Percentiles rank a stretch among this genome's conserved stretches.
Conservation (phyloP, 1,284 basidiomycete species). For the Pascua sp. region DNA sequence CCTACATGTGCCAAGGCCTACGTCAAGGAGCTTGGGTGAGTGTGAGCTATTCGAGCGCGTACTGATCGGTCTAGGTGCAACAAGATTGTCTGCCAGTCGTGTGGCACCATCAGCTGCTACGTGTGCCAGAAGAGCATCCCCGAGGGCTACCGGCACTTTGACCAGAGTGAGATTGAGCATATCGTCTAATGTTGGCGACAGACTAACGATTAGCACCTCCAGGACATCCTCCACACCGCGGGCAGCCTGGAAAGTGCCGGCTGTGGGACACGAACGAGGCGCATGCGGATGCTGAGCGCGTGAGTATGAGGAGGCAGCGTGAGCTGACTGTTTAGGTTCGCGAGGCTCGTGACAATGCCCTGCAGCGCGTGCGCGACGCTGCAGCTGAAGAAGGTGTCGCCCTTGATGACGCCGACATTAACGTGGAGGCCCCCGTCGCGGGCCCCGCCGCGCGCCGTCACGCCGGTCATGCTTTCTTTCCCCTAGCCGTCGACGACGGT, state of each 20-base stretch:
- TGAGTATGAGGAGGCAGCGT: constrained; percentile 37
- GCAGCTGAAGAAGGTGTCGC: constrained; percentile 36
- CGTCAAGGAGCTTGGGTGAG: constrained; percentile 55
- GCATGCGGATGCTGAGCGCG: constrained; percentile 55
- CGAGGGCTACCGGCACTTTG: constrained; percentile 67
- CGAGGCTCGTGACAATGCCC: constrained; percentile 57
- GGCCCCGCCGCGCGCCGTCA: neutral
- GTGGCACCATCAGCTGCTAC: constrained; percentile 69
- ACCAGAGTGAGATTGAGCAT: constrained; percentile 43
- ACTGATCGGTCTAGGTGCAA: too few relatives aligned
- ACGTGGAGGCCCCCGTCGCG: constrained; percentile 57
- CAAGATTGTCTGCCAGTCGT: constrained; percentile 57
- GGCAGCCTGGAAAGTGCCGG: constrained; percentile 54
- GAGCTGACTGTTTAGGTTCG: constrained; percentile 55
- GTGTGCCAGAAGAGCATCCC: constrained; percentile 65
- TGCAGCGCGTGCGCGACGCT: neutral
- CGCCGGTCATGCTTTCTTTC: too few relatives aligned
- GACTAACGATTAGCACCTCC: too few relatives aligned
- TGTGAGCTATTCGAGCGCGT: constrained; percentile 43
- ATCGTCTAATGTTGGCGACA: too few relatives aligned
- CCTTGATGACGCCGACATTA: constrained; percentile 56
- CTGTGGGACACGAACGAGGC: constrained; percentile 60
- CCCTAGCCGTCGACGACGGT: too few relatives aligned
- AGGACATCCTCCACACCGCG: neutral
- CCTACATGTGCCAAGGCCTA: constrained; percentile 53